Percentiles rank a stretch among this genome's conserved stretches.
phyloP scores from a whole-genome alignment of 129 eudicot species.

The Tanacetum coccineum region DNA sequence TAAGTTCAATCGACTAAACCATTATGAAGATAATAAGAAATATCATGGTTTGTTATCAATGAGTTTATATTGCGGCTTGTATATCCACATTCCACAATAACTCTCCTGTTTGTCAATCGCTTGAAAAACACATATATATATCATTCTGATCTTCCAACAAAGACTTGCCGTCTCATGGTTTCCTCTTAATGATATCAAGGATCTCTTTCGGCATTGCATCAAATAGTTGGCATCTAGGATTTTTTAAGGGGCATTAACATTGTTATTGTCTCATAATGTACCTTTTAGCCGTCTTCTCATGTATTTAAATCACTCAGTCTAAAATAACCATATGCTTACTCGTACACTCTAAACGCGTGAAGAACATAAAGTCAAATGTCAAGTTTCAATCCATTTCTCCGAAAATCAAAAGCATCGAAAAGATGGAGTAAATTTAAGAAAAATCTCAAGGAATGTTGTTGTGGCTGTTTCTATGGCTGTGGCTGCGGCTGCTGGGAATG shows the following conservation, averaged over 20 bases:
- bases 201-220: not conserved
- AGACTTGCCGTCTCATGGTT: too few species aligned
- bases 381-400: slow-evolving; percentile 12
- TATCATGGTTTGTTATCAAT: too few species aligned
- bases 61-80: too few species aligned
- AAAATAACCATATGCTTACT: not conserved
- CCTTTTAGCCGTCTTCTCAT: not conserved
- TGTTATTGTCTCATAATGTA: slow-evolving; percentile 10
- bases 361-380: not conserved
- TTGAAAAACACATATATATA: too few species aligned
- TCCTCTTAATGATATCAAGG: not conserved
- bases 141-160: too few species aligned
- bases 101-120: too few species aligned
- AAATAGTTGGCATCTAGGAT: not conserved
- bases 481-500: too few species aligned
- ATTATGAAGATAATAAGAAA: too few species aligned
- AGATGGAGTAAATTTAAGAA: slow-evolving; percentile 17
- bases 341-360: not conserved
- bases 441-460: not conserved
- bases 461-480: not conserved
- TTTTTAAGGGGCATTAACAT: not conserved
- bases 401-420: not conserved
- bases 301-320: not conserved
- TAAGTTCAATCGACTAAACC: too few species aligned
- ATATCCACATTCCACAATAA: too few species aligned